phyloP scores from a whole-genome alignment of 805 yeast genomes.

The Lipomyces anomalus region DNA sequence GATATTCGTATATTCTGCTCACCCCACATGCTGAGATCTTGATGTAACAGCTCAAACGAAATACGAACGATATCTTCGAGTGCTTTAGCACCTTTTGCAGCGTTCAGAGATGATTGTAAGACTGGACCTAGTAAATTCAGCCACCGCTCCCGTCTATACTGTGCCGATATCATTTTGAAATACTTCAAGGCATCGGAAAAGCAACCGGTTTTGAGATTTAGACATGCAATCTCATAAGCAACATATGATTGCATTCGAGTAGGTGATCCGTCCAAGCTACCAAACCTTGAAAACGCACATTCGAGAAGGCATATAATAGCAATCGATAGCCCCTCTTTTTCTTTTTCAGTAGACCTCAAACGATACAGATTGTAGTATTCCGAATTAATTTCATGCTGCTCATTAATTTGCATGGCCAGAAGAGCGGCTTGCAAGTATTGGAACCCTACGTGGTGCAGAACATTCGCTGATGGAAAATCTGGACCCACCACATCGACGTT shows the following conservation, averaged over 20 bases:
- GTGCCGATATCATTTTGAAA: conserved; percentile 37
- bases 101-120: conserved; percentile 37
- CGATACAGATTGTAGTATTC: too few species aligned
- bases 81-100: conserved; percentile 26
- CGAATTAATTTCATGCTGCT: too few species aligned
- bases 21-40: conserved; percentile 12
- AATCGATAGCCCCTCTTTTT: conserved; percentile 10
- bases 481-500: conserved; percentile 12
- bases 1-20: conserved; percentile 3
- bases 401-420: conserved; percentile 31
- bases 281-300: conserved; percentile 17
- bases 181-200: conserved; percentile 41
- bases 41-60: conserved; percentile 14
- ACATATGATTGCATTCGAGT: conserved; percentile 17
- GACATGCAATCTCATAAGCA: conserved; percentile 43
- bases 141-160: conserved; percentile 43
- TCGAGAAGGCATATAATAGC: conserved; percentile 9
- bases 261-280: conserved; percentile 10
- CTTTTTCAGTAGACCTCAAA: too few species aligned
- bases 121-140: conserved; percentile 32
- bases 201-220: conserved; percentile 33
- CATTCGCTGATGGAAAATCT: conserved; percentile 21
- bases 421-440: conserved; percentile 24
- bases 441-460: conserved; percentile 23
- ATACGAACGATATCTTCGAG: conserved; percentile 9